Evolutionary conservation across 306 rosid species (phyloP), one percentile per base, ranked within the genome.

Genomic region (Casuarina cunninghamiana): DNA sequence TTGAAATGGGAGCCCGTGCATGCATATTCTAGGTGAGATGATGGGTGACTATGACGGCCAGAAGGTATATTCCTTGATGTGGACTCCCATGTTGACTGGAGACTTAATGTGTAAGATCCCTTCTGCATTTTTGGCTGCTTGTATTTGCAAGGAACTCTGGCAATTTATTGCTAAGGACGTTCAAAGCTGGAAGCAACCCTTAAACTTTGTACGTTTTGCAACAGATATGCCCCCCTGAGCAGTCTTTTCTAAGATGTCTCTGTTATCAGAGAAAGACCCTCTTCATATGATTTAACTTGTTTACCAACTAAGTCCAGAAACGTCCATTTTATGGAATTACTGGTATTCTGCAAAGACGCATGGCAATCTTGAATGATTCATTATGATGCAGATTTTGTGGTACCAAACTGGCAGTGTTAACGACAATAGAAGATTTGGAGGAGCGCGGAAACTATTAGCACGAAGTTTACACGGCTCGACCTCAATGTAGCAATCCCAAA

Each of bases 391-490:
- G 32, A 46, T 46, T 37, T 49, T 60, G 76, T 82, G 80, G 87
- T 75, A 13, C 3, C 2, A 48, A 48, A 48, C 51, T 48, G 75
- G 84, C 66, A 71, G 74, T 69, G 82, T 85, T 84, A 77, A 77
- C 69, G 83, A 84, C 73, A 83, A 79, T 51, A 69, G 62, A 58
- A 53, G 50, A 54, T 58, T 67, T 15, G 49, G 79, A 78, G 62
- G 42, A 11, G 69, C 10, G 77, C 72, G 49, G 77, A 60, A 66
- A 26, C 32, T 26, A 26, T 78, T 50, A 48, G 82, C 76, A 77
- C 83, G 45, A 79, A 83, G 71, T 82, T 84, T 67, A 71, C 77
- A 87, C 81, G 91, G 77, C 78, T 84, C 66, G 5, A 49, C 32
- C 70, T 76, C 38, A 69, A 76, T 81, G 75, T 76, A 45, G 73